Percentiles rank a stretch among this genome's conserved stretches.
phyloP scores from a whole-genome alignment of 148 eudicot genomes.

The Vaccinium macrocarpon region DNA sequence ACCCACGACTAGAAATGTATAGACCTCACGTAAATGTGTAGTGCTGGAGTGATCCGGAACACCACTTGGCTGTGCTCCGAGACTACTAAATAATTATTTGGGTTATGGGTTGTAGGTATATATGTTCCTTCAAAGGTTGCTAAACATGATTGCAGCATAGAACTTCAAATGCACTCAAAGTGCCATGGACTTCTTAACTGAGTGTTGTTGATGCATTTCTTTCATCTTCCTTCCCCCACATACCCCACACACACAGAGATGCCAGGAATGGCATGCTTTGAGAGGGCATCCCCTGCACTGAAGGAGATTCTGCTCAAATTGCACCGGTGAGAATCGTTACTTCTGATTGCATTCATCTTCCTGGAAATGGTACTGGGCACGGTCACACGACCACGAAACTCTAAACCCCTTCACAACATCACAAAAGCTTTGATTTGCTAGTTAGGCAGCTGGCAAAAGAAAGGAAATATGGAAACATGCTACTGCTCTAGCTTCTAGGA shows the following conservation, averaged over 20 bases:
- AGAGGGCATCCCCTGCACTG: constrained; percentile 51
- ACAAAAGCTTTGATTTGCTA: neutral
- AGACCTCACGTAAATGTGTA: too few relatives aligned
- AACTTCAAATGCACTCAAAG: constrained; percentile 42
- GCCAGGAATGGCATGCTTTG: constrained; percentile 34
- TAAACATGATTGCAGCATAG: constrained; percentile 35
- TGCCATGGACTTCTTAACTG: neutral
- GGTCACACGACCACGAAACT: neutral
- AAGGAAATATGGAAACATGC: neutral
- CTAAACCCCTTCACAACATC: neutral
- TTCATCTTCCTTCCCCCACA: constrained; percentile 9
- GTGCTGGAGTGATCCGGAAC: too few relatives aligned
- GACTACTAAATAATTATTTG: too few relatives aligned
- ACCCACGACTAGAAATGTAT: too few relatives aligned
- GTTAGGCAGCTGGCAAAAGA: neutral
- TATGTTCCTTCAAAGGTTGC: constrained; percentile 34
- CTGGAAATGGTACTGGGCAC: neutral
- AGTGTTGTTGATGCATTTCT: constrained; percentile 4
- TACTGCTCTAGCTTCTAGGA: neutral
- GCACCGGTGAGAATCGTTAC: constrained; percentile 28
- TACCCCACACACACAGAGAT: neutral
- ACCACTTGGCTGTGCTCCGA: too few relatives aligned
- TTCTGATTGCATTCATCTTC: neutral
- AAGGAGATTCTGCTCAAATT: constrained; percentile 43
- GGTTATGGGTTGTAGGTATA: neutral